Evolutionary conservation across 2,329 filamentous ascomycete genomes (phyloP).

Genomic region (Pyrenophora tritici-repentis): DNA sequence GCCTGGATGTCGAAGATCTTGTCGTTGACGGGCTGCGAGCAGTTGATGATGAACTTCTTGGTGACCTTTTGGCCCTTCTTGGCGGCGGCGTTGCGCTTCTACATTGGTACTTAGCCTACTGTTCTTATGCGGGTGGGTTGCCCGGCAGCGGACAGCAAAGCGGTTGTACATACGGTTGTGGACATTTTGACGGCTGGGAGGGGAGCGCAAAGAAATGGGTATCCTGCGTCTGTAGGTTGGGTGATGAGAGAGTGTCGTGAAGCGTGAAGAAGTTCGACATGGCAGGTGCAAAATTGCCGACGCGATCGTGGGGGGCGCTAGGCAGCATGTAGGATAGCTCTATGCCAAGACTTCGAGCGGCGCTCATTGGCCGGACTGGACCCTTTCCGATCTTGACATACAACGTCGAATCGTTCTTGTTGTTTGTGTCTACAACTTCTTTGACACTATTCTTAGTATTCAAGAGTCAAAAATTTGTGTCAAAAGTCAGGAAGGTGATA

Average conservation of each 20-base stretch:
- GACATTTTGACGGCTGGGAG: slow-evolving; percentile 71
- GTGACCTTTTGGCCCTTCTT: slow-evolving; percentile 72
- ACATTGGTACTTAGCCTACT: slow-evolving; percentile 90
- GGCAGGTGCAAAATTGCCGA: slow-evolving; percentile 12
- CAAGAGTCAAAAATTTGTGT: no score
- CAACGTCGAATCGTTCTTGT: no score
- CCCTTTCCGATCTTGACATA: no score
- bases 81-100: slow-evolving; percentile 57
- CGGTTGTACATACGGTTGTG: slow-evolving; percentile 87
- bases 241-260: slow-evolving; percentile 9
- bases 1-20: slow-evolving; percentile 99
- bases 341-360: slow-evolving; percentile 2
- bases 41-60: slow-evolving; percentile 99
- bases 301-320: slow-evolving; percentile 10
- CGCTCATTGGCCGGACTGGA: background rate
- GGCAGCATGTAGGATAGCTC: slow-evolving; percentile 1
- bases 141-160: slow-evolving; percentile 80
- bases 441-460: no score
- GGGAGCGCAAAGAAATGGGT: slow-evolving; percentile 80
- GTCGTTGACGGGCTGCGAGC: slow-evolving; percentile 95
- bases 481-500: no score
- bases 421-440: no score
- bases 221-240: slow-evolving; percentile 72
- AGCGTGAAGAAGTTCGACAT: slow-evolving; percentile 2
- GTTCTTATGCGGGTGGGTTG: slow-evolving; percentile 55